A percentile compares a stretch with the other conserved stretches of the same genome.
Conservation (phyloP, 805 yeast genomes). For the Komagataella pseudopastoris region DNA sequence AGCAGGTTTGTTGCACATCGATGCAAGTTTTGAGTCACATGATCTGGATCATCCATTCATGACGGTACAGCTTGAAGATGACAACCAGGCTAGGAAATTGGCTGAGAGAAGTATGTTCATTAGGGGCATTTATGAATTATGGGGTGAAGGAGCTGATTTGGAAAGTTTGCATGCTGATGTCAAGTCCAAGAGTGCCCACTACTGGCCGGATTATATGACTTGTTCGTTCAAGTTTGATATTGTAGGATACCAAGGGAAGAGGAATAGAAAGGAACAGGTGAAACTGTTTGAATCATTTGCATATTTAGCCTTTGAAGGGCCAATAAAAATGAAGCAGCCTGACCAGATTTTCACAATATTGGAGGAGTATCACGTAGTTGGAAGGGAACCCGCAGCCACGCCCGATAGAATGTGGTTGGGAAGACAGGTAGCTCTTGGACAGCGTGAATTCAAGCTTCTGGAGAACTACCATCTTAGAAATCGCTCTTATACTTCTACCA, state of each 20-base stretch:
- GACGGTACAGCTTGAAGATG: conserved; percentile 50
- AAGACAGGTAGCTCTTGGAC: conserved; percentile 48
- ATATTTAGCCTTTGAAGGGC: conserved; percentile 64
- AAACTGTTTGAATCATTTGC: conserved; percentile 57
- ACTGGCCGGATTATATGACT: conserved; percentile 22
- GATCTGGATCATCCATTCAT: conserved; percentile 56
- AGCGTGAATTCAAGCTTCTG: conserved; percentile 45
- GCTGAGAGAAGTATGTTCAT: conserved; percentile 57
- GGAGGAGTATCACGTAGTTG: conserved; percentile 36
- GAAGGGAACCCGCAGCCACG: conserved; percentile 25
- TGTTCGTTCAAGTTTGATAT: conserved; percentile 71
- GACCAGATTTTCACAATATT: conserved; percentile 56
- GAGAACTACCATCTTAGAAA: conserved; percentile 74
- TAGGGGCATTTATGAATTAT: conserved; percentile 69
- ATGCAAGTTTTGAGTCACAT: conserved; percentile 47
- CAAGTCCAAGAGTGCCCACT: conserved; percentile 12
- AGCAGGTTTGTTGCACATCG: conserved; percentile 48
- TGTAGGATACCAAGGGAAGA: conserved; percentile 63
- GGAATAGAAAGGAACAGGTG: conserved; percentile 34
- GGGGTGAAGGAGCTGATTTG: conserved; percentile 56
- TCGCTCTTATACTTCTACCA: conserved; percentile 86
- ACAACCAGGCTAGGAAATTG: conserved; percentile 50
- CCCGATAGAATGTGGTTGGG: conserved; percentile 66
- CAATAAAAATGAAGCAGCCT: conserved; percentile 66
- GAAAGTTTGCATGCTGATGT: conserved; percentile 46